Evolutionary conservation across 2,329 filamentous ascomycete genomes (phyloP), one percentile per base, ranked within the genome.

Genomic region (Kalmusia sp.): DNA sequence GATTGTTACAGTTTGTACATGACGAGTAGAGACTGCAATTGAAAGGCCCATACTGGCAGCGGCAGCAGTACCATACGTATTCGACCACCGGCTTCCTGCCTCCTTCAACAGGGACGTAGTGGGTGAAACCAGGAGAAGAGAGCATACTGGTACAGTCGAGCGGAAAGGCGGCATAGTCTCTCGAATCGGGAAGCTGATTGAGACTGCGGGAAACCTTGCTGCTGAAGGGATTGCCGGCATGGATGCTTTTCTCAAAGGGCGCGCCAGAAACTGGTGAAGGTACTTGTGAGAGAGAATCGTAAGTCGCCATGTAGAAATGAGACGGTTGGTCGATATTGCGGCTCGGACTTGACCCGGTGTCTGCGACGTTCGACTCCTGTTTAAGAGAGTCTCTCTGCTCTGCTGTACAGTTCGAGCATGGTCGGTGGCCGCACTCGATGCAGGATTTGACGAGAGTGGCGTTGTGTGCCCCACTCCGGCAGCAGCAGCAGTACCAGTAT

Each of bases 401-500:
- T 43, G 39, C 27, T 31, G 6, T 9, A 9, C 43, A 34, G 14
- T n/a, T 11, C 15, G 34, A 31, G 24, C 33, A 38, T 4, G 9
- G 22, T 38, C 4, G 15, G 9, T 34, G 31, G 8, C 12, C 2
- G 37, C 35, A 33, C 8, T 46, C 34, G 17, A 7, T 4, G 25
- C 43, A 52, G 14, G 3, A 2, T 9, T 5, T 21, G 9, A 24
- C 21, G 4, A 22, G 15, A 1, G 3, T n/a, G 30, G 3, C 9
- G 30, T 51, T 57, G 17, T 51, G 34, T 7, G 51, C 46, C 7
- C 51, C 49, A 7, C 44, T 33, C 2, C 40, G 27, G 14, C 49
- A 56, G 1, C 39, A 4, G 17, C 27, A 55, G 49, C 49, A 54
- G 24, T 44, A 54, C 41, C 47, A 57, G 30, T 51, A 55, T 8